Evolutionary conservation across 2,329 filamentous ascomycete species (phyloP), one percentile per base, ranked within the genome.

Genomic region (Furcasterigmium sp.): DNA sequence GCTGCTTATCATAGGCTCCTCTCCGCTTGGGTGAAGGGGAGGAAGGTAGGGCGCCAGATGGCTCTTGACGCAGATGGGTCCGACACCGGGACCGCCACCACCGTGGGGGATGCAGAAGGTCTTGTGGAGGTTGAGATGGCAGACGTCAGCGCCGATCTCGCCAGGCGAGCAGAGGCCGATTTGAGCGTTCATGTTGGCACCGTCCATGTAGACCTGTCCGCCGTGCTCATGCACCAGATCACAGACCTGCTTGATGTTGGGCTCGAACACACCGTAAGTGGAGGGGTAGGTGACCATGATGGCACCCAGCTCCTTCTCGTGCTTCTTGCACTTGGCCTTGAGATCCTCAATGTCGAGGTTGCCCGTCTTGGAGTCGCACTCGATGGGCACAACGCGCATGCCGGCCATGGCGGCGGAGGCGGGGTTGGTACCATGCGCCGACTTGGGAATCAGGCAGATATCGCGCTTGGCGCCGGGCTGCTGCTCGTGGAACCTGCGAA

Each of bases 71-170:
- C 90, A 91, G 53, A 97, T 95, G 42, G 91, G 91, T 3, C 91
- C 91, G 29, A 96, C 88, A 56, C 91, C 91, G 9, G 91, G 91
- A 14, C 91, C 91, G 51, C 91, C 91, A 50, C 91, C 91, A 43
- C 91, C 91, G 65, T 97, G 91, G 37, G 91, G 91, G 57, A 97
- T 97, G 63, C 91, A 97, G 75, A 97, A 97, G 3, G 91, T 97
- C 78, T 97, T 97, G 80, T 97, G 91, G 34, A 97, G 77, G 67
- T 97, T 97, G 47, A 97, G 75, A 70, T 96, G 91, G 76, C 91
- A 97, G 30, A 96, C 91, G 61, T 97, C 91, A 23, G 91, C 91
- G 17, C 91, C 91, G 53, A 97, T 95, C 63, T 94, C 90, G 30
- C 91, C 91, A 2, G 91, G 91, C 1, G 89, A 95, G 71, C 89